Conservation (phyloP, 225 moss, liverwort and hornwort species). For the Bryum argenteum region DNA sequence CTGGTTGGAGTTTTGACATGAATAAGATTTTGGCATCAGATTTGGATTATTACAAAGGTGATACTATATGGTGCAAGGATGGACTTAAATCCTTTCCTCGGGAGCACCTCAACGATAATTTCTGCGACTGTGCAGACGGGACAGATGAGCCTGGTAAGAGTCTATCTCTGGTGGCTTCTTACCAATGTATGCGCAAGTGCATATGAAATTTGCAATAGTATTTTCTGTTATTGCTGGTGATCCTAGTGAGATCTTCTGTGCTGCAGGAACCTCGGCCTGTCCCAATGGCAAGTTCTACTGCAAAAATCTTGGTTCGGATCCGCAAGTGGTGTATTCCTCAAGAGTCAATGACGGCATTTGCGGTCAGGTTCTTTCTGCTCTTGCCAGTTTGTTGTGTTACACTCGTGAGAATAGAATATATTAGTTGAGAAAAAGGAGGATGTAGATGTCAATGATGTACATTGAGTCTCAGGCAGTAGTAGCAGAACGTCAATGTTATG, state of each 20-base stretch:
- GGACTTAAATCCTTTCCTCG: constrained; percentile 52
- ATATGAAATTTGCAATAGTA: constrained; percentile 4
- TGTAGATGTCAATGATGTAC: neutral
- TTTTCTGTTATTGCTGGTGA: neutral
- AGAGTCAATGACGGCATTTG: constrained; percentile 67
- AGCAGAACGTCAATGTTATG: constrained; percentile 12
- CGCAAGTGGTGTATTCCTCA: constrained; percentile 47
- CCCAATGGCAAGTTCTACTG: constrained; percentile 52
- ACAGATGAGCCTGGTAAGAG: constrained; percentile 63
- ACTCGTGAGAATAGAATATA: neutral
- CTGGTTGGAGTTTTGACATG: constrained; percentile 36
- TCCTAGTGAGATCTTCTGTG: constrained; percentile 16
- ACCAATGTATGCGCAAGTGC: neutral
- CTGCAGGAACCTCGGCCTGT: constrained; percentile 61
- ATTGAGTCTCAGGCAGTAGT: constrained; percentile 2
- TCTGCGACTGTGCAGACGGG: constrained; percentile 66
- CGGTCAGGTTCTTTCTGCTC: constrained; percentile 37
- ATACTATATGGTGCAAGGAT: constrained; percentile 60
- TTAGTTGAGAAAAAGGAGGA: neutral
- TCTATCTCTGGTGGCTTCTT: neutral
- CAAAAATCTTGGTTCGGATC: constrained; percentile 43
- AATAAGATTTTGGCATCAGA: constrained; percentile 44
- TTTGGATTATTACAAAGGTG: constrained; percentile 38
- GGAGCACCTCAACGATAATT: constrained; percentile 61
- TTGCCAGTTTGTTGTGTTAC: constrained; percentile 9